phyloP scores from a whole-genome alignment of 2,329 filamentous ascomycete species.

The Apiospora aurea region DNA sequence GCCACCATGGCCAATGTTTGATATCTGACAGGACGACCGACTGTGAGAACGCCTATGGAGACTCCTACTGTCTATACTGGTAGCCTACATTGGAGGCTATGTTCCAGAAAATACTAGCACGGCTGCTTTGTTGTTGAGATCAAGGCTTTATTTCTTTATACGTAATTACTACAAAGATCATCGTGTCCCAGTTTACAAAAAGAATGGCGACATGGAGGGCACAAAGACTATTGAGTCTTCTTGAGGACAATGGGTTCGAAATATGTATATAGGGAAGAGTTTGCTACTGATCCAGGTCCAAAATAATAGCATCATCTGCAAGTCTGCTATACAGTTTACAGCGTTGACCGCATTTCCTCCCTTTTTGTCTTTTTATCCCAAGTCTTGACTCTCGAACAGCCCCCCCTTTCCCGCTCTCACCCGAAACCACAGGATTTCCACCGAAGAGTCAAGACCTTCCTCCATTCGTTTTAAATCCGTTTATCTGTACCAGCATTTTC shows the following conservation, averaged over 20 bases:
- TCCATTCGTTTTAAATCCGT: not conserved
- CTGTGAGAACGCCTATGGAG: not conserved
- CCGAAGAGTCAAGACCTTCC: not conserved
- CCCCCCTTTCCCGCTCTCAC: not conserved
- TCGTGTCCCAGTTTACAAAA: not conserved
- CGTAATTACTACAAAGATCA: not conserved
- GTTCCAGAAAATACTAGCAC: not conserved
- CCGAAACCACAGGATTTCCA: not conserved
- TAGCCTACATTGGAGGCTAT: not conserved
- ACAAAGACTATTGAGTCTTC: not conserved
- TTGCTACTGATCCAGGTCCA: not conserved
- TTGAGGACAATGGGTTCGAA: not conserved
- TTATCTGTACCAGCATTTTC: too few relatives aligned
- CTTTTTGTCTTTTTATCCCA: not conserved
- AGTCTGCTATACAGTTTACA: not conserved
- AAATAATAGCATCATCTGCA: not conserved
- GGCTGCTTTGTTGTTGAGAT: not conserved
- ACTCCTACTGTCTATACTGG: not conserved
- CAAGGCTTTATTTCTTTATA: not conserved
- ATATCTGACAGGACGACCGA: not conserved
- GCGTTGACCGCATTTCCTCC: slow-evolving; percentile 11
- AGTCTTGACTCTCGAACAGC: not conserved
- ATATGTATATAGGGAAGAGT: not conserved
- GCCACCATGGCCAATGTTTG: not conserved
- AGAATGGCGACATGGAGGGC: not conserved